A percentile compares a stretch with the other conserved stretches of the same genome.
phyloP scores from a whole-genome alignment of 495 filamentous ascomycete genomes.

The Lentithecium fluviatile region DNA sequence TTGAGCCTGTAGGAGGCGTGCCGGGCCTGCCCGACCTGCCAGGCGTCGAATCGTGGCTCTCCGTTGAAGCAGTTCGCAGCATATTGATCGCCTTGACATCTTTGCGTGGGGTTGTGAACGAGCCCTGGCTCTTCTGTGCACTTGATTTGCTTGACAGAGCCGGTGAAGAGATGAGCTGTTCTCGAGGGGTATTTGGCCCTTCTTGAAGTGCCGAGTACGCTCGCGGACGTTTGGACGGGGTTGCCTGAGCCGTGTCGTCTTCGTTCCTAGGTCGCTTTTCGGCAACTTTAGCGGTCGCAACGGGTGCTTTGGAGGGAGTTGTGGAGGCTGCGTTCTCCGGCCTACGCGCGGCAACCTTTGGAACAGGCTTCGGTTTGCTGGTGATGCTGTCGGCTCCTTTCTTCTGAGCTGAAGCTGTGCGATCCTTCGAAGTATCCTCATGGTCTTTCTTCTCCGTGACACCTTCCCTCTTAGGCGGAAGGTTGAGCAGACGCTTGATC shows the following conservation, averaged over 20 bases:
- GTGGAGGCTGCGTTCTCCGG: constrained; percentile 1
- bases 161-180: constrained; percentile 29
- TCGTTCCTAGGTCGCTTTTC: constrained; percentile 33
- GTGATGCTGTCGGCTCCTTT: constrained; percentile 9
- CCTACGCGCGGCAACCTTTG: constrained; percentile 13
- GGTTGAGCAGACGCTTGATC: constrained; percentile 18
- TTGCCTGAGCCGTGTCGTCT: constrained; percentile 21
- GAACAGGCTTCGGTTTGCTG: constrained; percentile 15
- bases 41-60: constrained; percentile 29
- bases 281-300: neutral
- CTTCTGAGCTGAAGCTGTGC: constrained; percentile 2
- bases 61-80: constrained; percentile 23
- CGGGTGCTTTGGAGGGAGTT: constrained; percentile 2
- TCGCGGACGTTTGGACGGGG: constrained; percentile 31
- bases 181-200: constrained; percentile 22
- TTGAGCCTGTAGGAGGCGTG: constrained; percentile 20
- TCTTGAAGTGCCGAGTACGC: constrained; percentile 13
- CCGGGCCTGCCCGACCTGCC: constrained; percentile 23
- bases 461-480: constrained; percentile 13
- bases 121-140: constrained; percentile 28
- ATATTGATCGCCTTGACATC: constrained; percentile 30
- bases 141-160: constrained; percentile 33
- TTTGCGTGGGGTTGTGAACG: constrained; percentile 29
- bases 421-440: constrained; percentile 14
- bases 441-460: constrained; percentile 27